Evolutionary conservation across 2,329 filamentous ascomycete genomes (phyloP), one percentile per base, ranked within the genome.

Genomic region (Coniosporium tulheliwenetii): DNA sequence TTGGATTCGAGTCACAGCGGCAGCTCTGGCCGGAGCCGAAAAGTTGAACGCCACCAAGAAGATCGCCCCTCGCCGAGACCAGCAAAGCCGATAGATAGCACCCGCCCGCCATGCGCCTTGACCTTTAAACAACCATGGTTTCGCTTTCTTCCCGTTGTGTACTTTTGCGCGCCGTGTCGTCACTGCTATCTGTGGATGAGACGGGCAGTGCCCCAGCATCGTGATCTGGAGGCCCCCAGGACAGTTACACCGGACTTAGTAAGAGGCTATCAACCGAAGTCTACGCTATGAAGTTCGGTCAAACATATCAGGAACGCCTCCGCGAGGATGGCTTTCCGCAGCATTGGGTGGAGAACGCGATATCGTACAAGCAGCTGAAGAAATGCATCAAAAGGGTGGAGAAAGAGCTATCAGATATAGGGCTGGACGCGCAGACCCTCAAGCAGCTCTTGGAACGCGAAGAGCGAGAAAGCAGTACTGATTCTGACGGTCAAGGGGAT

Each of bases 351-450:
- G 70, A 80, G 36, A 78, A 77, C 26, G 85, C 85, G 38, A 83
- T 93, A 45, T 84, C 82, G 2, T 93, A 93, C 57, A 73, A 79
- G 36, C 75, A 85, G 58, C 72, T 93, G 42, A 93, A 93, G 62
- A 93, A 93, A 64, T 84, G 82, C 60, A 79, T 93, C 55, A 89
- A 87, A 55, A 79, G 79, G 54, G 79, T 93, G 39, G 75, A 79
- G 47, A 63, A 66, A 39, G 84, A 93, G 63, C 69, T 93, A 40
- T 63, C 69, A 34, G 69, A 71, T 30, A 63, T 89, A 10, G 85
- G 85, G 7, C 73, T 93, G 29, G 80, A 84, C 47, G 73, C 74
- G 4, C 70, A 79, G 8, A 85, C 80, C 1, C 63, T 93, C 41
- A 70, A 75, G 37, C 71, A 73, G 43, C 68, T 91, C 26, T 66